Evolutionary conservation across 2,329 filamentous ascomycete genomes (phyloP).

Genomic region (Claviceps monticola): DNA sequence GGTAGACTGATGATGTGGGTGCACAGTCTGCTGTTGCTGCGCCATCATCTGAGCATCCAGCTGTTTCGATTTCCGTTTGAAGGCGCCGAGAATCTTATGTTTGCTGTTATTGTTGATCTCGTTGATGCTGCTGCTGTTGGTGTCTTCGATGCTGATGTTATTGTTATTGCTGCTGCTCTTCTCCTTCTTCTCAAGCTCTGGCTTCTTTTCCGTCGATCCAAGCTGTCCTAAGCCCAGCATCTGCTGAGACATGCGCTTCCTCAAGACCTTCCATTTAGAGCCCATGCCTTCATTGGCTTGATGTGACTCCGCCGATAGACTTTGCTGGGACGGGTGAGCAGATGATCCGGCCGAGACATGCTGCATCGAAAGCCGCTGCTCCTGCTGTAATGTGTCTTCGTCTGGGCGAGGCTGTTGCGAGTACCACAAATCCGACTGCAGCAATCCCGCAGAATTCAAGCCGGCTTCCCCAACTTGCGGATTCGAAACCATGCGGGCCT

Average conservation of each 20-base stretch:
- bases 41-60: not conserved
- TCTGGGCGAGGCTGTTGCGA: slow-evolving; percentile 5
- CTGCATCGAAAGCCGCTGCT: not conserved
- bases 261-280: slow-evolving; percentile 21
- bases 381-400: not conserved
- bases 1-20: not conserved
- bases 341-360: not conserved
- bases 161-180: slow-evolving; percentile 10
- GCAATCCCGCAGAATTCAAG: not conserved
- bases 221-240: slow-evolving; percentile 8
- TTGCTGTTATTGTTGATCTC: slow-evolving; percentile 1
- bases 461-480: not conserved
- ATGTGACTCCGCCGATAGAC: not conserved
- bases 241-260: slow-evolving; percentile 19
- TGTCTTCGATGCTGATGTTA: slow-evolving; percentile 1
- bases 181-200: slow-evolving; percentile 12
- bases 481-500: not conserved
- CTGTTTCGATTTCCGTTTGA: slow-evolving; percentile 20
- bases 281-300: slow-evolving; percentile 8
- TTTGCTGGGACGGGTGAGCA: not conserved
- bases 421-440: not conserved
- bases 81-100: slow-evolving; percentile 17
- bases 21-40: not conserved
- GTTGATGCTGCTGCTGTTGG: slow-evolving; percentile 6
- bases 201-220: slow-evolving; percentile 1